Evolutionary conservation across 1,284 basidiomycete species (phyloP), one percentile per base, ranked within the genome.

Genomic region (Pisolithus thermaeus): DNA sequence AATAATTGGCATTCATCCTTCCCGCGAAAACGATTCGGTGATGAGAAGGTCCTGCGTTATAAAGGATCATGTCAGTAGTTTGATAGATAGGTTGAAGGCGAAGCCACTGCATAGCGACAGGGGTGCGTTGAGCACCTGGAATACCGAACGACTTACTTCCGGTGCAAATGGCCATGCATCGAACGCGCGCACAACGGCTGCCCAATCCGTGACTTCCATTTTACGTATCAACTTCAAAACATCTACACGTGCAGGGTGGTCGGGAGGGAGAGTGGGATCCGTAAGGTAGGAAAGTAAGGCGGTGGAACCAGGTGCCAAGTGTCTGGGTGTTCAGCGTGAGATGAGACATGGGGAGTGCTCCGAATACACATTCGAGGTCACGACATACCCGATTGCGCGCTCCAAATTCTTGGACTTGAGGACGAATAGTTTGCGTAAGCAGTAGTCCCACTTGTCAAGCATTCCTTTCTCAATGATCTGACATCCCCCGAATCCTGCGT

Each of bases 361-460:
- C 6, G 16, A 3, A 22, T 9, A 37, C 9, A 22, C 18, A 30
- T 9, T 39, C 32, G 32, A 30, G 37, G 9, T 27, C 22, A 12
- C 12, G 27, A 70, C 79, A 40, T 63, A 89, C 87, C 68, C 66
- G 18, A 91, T 71, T 12, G 77, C 78, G 44, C 72, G 73, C 28
- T 73, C 69, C 25, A 93, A 55, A 3, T 80, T 69, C 1, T 75
- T 80, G 12, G 78, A 78, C 62, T 83, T 87, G 47, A 79, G 74
- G 11, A 92, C 85, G 62, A 88, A 92, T 3, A 90, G 59, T 30
- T 84, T 79, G 25, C 92, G 80, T 23, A 91, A 72, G 52, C 84
- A 79, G 59, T 77, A 94, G 60, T 95, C 92, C 92, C 92, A 95
- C 52, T 79, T 75, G 47, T 92, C 85, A 14, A 87, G 72, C 47